These are phyloP conservation scores for Brassica juncea DNA, from an alignment of 345 rosid species.

Conservation along the genomic window DNA sequence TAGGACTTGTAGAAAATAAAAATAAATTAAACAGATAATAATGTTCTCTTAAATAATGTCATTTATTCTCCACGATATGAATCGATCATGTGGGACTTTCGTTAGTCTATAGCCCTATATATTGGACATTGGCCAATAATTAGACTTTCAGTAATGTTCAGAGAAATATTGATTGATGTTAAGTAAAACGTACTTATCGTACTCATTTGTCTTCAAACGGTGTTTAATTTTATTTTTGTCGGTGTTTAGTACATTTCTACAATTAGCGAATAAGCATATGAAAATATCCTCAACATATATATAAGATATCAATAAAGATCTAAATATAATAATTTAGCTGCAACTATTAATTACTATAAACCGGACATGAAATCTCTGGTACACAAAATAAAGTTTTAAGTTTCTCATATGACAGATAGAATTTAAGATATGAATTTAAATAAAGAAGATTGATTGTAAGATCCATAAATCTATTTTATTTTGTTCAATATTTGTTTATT, in stretches of 20 bases:
- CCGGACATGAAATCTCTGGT: neutral
- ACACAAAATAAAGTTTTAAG: neutral
- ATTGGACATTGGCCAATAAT: neutral
- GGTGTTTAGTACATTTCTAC: conserved; percentile 8
- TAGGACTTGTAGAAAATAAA: neutral
- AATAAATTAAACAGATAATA: neutral
- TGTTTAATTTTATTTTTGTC: neutral
- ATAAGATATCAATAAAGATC: neutral
- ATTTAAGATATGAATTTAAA: neutral
- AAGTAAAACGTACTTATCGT: conserved; percentile 16
- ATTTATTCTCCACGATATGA: neutral
- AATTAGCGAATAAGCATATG: conserved; percentile 3
- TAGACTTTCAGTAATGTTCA: conserved; percentile 6
- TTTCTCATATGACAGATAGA: neutral
- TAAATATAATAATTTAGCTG: neutral
- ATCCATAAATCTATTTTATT: neutral
- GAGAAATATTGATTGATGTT: conserved; percentile 5
- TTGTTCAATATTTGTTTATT: neutral
- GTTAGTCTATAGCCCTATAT: neutral
- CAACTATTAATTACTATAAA: neutral
- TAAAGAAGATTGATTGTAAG: neutral
- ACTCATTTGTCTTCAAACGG: conserved; percentile 17
- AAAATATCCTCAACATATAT: neutral
- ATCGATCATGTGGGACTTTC: conserved; percentile 2
- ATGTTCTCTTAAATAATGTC: neutral